phyloP scores from a whole-genome alignment of 2,329 filamentous ascomycete species.

The Aspergillus tubingensis region DNA sequence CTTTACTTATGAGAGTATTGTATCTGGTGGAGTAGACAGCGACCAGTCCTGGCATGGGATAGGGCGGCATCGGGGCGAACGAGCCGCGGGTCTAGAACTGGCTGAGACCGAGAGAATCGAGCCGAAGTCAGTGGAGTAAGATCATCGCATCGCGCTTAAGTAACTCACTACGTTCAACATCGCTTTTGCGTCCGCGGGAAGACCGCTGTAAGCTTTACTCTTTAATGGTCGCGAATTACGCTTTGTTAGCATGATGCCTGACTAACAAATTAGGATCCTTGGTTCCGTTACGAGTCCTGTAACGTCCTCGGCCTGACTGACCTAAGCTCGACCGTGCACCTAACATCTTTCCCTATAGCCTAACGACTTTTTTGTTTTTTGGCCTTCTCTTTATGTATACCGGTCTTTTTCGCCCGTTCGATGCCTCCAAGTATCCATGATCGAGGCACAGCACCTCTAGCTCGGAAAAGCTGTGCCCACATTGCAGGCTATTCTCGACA shows the following conservation, averaged over 20 bases:
- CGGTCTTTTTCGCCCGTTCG: not conserved
- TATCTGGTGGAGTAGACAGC: not conserved
- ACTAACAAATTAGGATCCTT: not conserved
- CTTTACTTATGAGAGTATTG: no score
- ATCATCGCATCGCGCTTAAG: not conserved
- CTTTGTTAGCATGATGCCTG: not conserved
- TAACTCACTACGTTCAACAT: not conserved
- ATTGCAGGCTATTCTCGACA: not conserved
- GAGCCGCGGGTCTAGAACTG: not conserved
- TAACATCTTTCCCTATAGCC: not conserved
- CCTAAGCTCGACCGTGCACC: not conserved
- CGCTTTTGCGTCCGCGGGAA: not conserved
- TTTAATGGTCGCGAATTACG: not conserved
- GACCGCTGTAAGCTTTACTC: not conserved
- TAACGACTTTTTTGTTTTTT: not conserved
- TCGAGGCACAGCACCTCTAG: slow-evolving; percentile 16
- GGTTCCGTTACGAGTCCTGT: not conserved
- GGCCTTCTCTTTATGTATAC: not conserved
- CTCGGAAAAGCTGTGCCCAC: slow-evolving; percentile 2
- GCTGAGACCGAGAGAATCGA: not conserved
- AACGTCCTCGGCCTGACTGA: not conserved
- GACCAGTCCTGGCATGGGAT: not conserved
- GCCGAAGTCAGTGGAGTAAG: not conserved
- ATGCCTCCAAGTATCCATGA: slow-evolving; percentile 1
- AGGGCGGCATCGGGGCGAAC: not conserved